phyloP scores from a whole-genome alignment of 306 rosid species.

The Cotoneaster glaucophyllus region DNA sequence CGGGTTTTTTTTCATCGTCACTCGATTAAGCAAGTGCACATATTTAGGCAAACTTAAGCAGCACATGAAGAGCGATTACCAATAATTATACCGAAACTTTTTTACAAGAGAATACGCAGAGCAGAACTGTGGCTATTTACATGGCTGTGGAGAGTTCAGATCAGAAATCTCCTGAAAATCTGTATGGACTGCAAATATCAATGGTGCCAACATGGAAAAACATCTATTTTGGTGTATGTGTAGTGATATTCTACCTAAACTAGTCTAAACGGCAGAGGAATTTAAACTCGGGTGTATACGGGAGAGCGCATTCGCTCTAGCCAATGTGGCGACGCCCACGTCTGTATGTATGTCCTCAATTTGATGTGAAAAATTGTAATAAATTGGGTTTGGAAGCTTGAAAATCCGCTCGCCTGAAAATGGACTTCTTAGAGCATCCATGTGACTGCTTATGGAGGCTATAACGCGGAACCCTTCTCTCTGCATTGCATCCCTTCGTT shows the following conservation, averaged over 20 bases:
- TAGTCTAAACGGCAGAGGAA: too few species aligned
- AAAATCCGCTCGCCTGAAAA: slow-evolving; percentile 28
- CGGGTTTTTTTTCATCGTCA: background rate
- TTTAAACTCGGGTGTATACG: too few species aligned
- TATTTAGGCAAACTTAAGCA: background rate
- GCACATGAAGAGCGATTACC: background rate
- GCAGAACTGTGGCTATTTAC: background rate
- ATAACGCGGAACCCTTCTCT: slow-evolving; percentile 40
- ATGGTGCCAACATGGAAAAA: background rate
- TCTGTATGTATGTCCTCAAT: background rate
- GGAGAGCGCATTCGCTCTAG: background rate
- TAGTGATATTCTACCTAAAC: background rate
- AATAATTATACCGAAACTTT: background rate
- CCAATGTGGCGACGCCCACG: background rate
- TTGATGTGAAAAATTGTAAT: slow-evolving; percentile 31
- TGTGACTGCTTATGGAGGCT: slow-evolving; percentile 53
- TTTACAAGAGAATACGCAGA: background rate
- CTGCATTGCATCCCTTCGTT: slow-evolving; percentile 35
- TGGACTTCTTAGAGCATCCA: slow-evolving; percentile 41
- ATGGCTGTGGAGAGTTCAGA: background rate
- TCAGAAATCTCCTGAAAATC: background rate
- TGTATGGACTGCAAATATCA: background rate
- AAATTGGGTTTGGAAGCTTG: slow-evolving; percentile 56
- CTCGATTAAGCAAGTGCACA: background rate
- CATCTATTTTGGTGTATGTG: slow-evolving; percentile 5